Conservation (phyloP, 2,329 filamentous ascomycete genomes). For the Curvularia hawaiiensis region DNA sequence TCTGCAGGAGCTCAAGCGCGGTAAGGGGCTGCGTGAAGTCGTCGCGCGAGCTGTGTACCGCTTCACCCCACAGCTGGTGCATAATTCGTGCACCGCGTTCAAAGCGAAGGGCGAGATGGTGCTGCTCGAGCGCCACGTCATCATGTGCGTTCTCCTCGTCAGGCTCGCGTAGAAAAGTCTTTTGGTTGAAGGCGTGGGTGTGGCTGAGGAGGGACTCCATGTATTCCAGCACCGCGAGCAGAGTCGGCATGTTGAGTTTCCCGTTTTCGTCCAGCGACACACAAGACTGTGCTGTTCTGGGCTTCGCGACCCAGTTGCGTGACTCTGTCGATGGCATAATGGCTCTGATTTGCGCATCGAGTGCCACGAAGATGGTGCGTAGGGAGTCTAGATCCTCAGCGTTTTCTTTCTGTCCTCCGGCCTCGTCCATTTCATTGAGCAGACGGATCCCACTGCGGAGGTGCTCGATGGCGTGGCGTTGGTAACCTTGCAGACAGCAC, state of each 20-base stretch:
- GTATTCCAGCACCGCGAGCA: constrained; percentile 22
- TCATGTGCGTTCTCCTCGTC: constrained; percentile 21
- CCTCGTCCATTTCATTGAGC: constrained; percentile 34
- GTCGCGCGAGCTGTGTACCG: background rate
- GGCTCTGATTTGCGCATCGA: constrained; percentile 39
- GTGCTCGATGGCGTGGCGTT: constrained; percentile 35
- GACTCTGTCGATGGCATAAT: constrained; percentile 32
- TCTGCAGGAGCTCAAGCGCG: constrained; percentile 20
- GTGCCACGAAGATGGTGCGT: constrained; percentile 36
- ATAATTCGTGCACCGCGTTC: constrained; percentile 12
- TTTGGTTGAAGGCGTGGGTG: constrained; percentile 33
- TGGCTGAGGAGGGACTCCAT: constrained; percentile 33
- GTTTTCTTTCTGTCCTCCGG: constrained; percentile 13
- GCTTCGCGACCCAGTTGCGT: constrained; percentile 31
- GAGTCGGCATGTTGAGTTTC: constrained; percentile 11
- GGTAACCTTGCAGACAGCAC: constrained; percentile 41
- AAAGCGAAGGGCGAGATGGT: constrained; percentile 16
- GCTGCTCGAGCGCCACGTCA: constrained; percentile 4
- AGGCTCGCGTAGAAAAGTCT: constrained; percentile 13
- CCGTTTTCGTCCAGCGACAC: background rate
- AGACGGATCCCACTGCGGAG: constrained; percentile 40
- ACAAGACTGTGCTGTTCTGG: constrained; percentile 16
- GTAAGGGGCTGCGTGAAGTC: constrained; percentile 8
- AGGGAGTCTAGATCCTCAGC: constrained; percentile 35
- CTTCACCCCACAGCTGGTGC: constrained; percentile 10